These are phyloP conservation scores for Grifola frondosa DNA, from an alignment of 1,284 basidiomycete species.

Conservation along the genomic window DNA sequence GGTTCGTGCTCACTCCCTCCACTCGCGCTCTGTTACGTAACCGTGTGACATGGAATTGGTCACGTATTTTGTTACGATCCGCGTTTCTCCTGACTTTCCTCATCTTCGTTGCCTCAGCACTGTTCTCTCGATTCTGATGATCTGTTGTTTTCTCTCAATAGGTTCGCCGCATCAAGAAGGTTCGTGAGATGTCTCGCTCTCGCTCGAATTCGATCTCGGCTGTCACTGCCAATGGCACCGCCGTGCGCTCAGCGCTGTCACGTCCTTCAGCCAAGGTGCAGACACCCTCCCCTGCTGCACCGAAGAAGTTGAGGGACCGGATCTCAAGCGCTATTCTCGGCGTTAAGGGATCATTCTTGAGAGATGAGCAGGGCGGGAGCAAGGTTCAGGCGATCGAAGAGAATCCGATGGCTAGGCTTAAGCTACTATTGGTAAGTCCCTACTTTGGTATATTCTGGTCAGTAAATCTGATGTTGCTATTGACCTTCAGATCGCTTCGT, in stretches of 20 bases:
- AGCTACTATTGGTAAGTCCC: conserved; percentile 76
- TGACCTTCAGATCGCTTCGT: conserved; percentile 67
- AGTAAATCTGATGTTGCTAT: conserved; percentile 7
- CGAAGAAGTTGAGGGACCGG: conserved; percentile 40
- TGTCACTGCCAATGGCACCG: conserved; percentile 21
- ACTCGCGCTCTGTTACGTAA: conserved; percentile 5
- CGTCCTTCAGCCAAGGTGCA: conserved; percentile 16
- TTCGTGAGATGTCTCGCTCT: conserved; percentile 32
- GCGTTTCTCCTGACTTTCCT: conserved; percentile 1
- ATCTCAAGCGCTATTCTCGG: conserved; percentile 57
- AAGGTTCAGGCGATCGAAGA: conserved; percentile 49
- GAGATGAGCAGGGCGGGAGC: conserved; percentile 25
- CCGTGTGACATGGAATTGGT: conserved; percentile 6
- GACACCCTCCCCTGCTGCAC: conserved; percentile 8
- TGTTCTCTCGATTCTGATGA: conserved; percentile 8
- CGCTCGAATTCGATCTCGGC: conserved; percentile 27
- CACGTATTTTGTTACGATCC: not conserved
- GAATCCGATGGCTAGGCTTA: conserved; percentile 86
- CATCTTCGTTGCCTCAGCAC: conserved; percentile 1
- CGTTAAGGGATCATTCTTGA: conserved; percentile 63
- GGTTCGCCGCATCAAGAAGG: conserved; percentile 39
- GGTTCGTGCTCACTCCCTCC: conserved; percentile 43
- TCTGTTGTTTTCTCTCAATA: conserved; percentile 16
- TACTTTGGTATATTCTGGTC: not conserved
- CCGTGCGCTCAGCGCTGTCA: conserved; percentile 26